Evolutionary conservation across 768 basidiomycete species (phyloP).

Genomic region (Boletus rubropictus): DNA sequence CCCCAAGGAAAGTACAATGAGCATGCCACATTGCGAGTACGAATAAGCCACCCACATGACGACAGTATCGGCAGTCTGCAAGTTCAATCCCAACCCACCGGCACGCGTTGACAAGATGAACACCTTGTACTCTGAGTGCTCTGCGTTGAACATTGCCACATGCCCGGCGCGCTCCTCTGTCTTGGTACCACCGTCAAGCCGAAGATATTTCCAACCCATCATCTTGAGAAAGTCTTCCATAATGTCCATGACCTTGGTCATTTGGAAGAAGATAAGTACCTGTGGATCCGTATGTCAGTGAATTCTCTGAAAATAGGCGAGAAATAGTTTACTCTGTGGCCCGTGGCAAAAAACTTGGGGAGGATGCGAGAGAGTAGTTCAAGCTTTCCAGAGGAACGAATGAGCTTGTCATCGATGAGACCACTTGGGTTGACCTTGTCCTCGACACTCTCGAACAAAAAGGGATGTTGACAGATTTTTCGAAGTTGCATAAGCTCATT

Average conservation of each 20-base stretch:
- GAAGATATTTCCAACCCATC: constrained; percentile 81
- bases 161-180: constrained; percentile 89
- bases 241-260: constrained; percentile 99
- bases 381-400: constrained; percentile 88
- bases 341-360: constrained; percentile 90
- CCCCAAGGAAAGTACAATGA: constrained; percentile 5
- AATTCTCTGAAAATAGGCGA: not conserved
- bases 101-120: constrained; percentile 94
- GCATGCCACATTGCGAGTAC: not conserved
- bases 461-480: constrained; percentile 98
- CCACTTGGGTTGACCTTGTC: constrained; percentile 85
- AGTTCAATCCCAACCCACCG: constrained; percentile 88
- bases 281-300: constrained; percentile 26
- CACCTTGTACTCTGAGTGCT: constrained; percentile 78
- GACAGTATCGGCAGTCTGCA: constrained; percentile 95
- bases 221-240: constrained; percentile 93
- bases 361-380: constrained; percentile 87
- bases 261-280: constrained; percentile 99
- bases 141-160: constrained; percentile 85
- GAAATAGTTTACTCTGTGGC: constrained; percentile 64
- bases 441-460: constrained; percentile 92
- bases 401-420: constrained; percentile 75
- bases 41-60: constrained; percentile 62
- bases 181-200: constrained; percentile 95
- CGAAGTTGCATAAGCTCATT: constrained; percentile 97